Conservation (phyloP, 192 early-diverging fungal species). For the Backusella mclennaniae region DNA sequence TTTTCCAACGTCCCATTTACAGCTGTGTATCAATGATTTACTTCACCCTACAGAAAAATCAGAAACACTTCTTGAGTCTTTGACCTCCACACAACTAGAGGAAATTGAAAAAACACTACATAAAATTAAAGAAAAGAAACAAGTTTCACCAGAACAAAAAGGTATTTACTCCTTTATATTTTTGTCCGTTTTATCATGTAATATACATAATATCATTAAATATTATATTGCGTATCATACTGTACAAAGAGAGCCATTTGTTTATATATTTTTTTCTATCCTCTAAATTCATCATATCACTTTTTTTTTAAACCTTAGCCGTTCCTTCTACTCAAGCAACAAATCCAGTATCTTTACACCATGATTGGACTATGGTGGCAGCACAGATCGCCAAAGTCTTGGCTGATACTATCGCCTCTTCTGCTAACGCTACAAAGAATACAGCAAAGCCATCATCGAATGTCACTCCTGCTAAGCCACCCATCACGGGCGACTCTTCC, state of each 20-base stretch:
- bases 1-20: slow-evolving; percentile 11
- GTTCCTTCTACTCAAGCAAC: neutral
- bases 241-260: neutral
- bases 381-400: slow-evolving; percentile 17
- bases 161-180: neutral
- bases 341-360: neutral
- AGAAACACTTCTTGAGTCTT: slow-evolving; percentile 17
- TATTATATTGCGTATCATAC: neutral
- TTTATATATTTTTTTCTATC: neutral
- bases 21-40: slow-evolving; percentile 21
- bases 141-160: slow-evolving; percentile 6
- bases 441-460: neutral
- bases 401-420: neutral
- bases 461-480: slow-evolving; percentile 11
- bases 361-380: slow-evolving; percentile 21
- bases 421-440: neutral
- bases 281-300: neutral
- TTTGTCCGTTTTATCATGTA: neutral
- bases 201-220: neutral
- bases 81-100: slow-evolving; percentile 17
- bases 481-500: neutral
- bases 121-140: slow-evolving; percentile 25
- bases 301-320: neutral
- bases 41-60: slow-evolving; percentile 23
- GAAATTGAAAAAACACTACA: slow-evolving; percentile 24